Evolutionary conservation across 2,329 filamentous ascomycete species (phyloP).

Genomic region (Cladophialophora bantiana): DNA sequence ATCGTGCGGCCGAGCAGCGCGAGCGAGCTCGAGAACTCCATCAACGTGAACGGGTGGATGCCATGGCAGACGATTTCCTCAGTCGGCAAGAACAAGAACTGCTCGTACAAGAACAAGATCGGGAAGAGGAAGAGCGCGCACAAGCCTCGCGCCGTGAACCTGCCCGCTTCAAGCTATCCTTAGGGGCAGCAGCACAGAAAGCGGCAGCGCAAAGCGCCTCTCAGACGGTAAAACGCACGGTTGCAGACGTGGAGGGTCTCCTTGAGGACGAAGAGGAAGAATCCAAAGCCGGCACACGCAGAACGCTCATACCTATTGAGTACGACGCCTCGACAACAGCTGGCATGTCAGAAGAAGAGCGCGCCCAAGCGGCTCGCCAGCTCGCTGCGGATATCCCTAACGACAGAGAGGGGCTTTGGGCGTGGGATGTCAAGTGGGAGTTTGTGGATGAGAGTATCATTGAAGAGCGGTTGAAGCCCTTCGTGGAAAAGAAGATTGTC

Average conservation of each 20-base stretch:
- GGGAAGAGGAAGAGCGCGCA: constrained; percentile 43
- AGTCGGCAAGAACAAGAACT: constrained; percentile 78
- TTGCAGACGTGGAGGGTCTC: constrained; percentile 91
- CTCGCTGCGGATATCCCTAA: constrained; percentile 90
- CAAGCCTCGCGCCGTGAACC: constrained; percentile 59
- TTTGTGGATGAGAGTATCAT: constrained; percentile 83
- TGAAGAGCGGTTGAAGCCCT: constrained; percentile 85
- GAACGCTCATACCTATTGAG: constrained; percentile 81
- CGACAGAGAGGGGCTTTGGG: constrained; percentile 85
- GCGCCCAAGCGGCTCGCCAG: constrained; percentile 78
- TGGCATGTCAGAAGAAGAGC: constrained; percentile 83
- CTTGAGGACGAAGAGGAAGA: constrained; percentile 92
- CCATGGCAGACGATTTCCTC: constrained; percentile 89
- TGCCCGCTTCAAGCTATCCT: constrained; percentile 88
- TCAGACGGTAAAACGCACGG: constrained; percentile 68
- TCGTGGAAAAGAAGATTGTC: constrained; percentile 97
- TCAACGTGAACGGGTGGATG: constrained; percentile 78
- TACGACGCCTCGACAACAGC: constrained; percentile 74
- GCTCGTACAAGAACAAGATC: constrained; percentile 45
- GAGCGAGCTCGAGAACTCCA: constrained; percentile 74
- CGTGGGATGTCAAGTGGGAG: constrained; percentile 93
- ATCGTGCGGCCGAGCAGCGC: constrained; percentile 78
- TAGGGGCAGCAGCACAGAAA: constrained; percentile 83
- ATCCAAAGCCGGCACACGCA: constrained; percentile 68
- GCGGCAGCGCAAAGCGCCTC: constrained; percentile 60